These are phyloP conservation scores for Plasmodium coatneyi DNA, from an alignment of 169 alveolate species.

Conservation along the genomic window DNA sequence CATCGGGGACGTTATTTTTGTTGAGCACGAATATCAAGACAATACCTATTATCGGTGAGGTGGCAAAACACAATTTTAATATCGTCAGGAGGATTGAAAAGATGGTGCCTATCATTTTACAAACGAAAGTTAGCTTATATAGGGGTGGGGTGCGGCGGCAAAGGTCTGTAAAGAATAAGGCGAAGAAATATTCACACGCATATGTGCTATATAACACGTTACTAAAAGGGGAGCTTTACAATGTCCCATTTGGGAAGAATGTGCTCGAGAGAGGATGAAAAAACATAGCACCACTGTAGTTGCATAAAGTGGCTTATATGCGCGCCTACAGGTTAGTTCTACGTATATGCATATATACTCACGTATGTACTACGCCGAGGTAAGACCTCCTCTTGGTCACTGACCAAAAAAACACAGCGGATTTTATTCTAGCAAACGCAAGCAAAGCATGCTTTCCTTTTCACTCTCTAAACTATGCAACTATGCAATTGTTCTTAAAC, in stretches of 20 bases:
- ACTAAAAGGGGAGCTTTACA: not conserved
- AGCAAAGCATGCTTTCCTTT: not conserved
- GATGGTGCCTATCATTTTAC: slow-evolving; percentile 50
- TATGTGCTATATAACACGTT: not conserved
- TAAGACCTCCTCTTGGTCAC: not conserved
- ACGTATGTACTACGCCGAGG: not conserved
- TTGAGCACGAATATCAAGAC: slow-evolving; percentile 44
- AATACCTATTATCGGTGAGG: slow-evolving; percentile 65
- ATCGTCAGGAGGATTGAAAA: slow-evolving; percentile 44
- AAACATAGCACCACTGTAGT: not conserved
- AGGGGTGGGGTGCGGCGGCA: not conserved
- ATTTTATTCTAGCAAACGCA: not conserved
- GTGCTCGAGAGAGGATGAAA: not conserved
- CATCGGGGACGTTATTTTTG: slow-evolving; percentile 58
- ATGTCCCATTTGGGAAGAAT: not conserved
- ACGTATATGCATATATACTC: not conserved
- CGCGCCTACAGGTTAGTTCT: not conserved
- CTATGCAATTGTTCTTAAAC: not conserved
- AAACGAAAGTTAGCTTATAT: not conserved
- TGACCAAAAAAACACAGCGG: not conserved
- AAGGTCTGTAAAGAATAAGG: not conserved
- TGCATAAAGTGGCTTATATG: not conserved
- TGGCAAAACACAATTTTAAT: slow-evolving; percentile 47
- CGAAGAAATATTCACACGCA: not conserved
- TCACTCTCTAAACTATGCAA: not conserved